Base-by-base conservation (phyloP, 495 filamentous ascomycete species). In the Hypoxylon fragiforme region DNA sequence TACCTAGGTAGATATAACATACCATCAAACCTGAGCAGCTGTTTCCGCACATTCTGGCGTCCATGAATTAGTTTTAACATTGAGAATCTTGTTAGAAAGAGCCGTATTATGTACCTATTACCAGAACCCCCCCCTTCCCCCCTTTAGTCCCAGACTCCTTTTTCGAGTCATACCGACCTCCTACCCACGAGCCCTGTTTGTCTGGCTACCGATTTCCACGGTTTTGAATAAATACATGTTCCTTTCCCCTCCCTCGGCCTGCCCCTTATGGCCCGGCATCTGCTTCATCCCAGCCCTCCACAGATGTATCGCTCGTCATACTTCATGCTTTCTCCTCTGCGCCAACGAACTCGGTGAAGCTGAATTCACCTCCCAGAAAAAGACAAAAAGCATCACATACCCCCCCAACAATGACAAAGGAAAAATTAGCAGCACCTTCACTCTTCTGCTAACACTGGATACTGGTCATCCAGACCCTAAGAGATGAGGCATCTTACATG, bases 81-180 rank as follows among this genome's bases (percentile, higher is more conserved):
- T n/a, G n/a, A n/a, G n/a, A n/a, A n/a, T n/a, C n/a, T n/a, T n/a
- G 38, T 51, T 21, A 21, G 41, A 59, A 54, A 54, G 44, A 48
- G 49, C 57, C 60, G 50, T 66, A 66, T 63, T 66, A 66, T 51
- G 60, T 66, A 63, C 57, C n/a, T n/a, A n/a, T 54, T 50, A 54
- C 55, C 51, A 34, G 57, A 52, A 52, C 41, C 51, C 39, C 7
- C 12, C n/a, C 16, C 9, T 16, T 31, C 41, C 36, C 43, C 37
- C 7, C n/a, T 16, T 9, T 9, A 34, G 42, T 46, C 28, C 46
- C 46, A 22, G 41, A 34, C 36, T 42, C 28, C 20, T 14, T 50
- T 41, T 39, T 45, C 31, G 31, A 12, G 31, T 37, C 35, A 43
- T 39, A 46, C 31, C 37, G 45, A 55, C 12, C 43, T 32, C 43